phyloP scores from a whole-genome alignment of 441 rosid species.

The Erodium chrysanthum region DNA sequence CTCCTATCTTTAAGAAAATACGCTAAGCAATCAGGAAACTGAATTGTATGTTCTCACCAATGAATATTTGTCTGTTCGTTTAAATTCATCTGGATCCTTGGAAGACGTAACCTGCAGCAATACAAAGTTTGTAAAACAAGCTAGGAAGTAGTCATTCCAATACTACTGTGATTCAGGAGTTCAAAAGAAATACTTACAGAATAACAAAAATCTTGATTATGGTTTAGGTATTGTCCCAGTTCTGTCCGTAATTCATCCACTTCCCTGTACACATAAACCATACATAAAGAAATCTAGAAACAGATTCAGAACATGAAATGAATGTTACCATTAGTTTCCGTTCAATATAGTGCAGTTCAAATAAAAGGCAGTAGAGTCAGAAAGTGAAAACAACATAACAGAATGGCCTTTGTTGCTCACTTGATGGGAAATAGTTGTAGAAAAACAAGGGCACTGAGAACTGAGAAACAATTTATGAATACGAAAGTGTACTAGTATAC shows the following conservation, averaged over 20 bases:
- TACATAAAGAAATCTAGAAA: background rate
- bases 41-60: no score
- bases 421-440: background rate
- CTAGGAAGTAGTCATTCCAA: slow-evolving; percentile 2
- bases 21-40: no score
- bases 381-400: background rate
- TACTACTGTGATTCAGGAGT: no score
- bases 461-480: background rate
- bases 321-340: background rate
- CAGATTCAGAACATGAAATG: background rate
- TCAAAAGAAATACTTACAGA: slow-evolving; percentile 38
- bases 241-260: slow-evolving; percentile 48
- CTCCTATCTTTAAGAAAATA: no score
- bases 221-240: slow-evolving; percentile 36
- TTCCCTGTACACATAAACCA: slow-evolving; percentile 42
- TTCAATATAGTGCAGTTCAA: background rate
- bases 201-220: slow-evolving; percentile 31
- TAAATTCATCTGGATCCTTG: no score
- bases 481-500: background rate
- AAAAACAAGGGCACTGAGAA: background rate
- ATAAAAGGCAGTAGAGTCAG: background rate
- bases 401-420: slow-evolving; percentile 6
- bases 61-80: no score
- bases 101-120: no score
- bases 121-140: slow-evolving; percentile 20